Evolutionary conservation across 805 yeast genomes (phyloP).

Genomic region (Yarrowia porcina): DNA sequence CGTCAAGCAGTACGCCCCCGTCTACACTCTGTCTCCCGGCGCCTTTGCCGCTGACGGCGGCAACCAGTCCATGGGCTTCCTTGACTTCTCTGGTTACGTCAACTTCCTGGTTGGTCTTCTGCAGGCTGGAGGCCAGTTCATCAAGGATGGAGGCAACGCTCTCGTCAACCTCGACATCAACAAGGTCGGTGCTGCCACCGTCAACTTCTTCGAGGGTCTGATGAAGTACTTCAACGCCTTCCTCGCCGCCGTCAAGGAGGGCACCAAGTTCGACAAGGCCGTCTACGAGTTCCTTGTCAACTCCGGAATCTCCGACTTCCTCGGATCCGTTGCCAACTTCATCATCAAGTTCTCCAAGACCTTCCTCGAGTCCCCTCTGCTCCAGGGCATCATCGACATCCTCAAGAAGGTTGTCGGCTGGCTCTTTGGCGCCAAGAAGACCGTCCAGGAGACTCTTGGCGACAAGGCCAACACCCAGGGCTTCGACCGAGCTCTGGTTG

Average conservation of each 20-base stretch:
- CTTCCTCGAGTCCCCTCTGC: conserved; percentile 11
- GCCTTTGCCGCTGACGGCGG: background rate
- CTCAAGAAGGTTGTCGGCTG: background rate
- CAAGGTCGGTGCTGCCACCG: background rate
- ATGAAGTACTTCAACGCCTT: conserved; percentile 22
- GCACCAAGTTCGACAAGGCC: conserved; percentile 24
- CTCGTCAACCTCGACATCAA: conserved; percentile 19
- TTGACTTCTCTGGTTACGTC: conserved; percentile 22
- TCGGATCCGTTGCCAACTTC: background rate
- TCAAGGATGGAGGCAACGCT: conserved; percentile 14
- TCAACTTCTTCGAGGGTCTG: conserved; percentile 23
- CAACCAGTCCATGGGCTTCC: conserved; percentile 6
- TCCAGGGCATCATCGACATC: conserved; percentile 4
- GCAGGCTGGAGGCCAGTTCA: conserved; percentile 17
- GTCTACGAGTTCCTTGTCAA: conserved; percentile 18
- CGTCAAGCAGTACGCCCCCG: conserved; percentile 21
- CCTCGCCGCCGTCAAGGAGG: conserved; percentile 16
- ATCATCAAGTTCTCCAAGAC: conserved; percentile 13
- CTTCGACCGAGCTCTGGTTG: conserved; percentile 10
- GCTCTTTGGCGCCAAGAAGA: conserved; percentile 7
- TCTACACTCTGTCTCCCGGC: conserved; percentile 3
- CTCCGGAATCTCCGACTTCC: conserved; percentile 22
- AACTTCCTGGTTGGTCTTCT: conserved; percentile 18
- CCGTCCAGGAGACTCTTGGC: conserved; percentile 9
- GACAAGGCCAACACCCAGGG: background rate